phyloP scores from a whole-genome alignment of 805 yeast species.

The Wickerhamiella shivajii region DNA sequence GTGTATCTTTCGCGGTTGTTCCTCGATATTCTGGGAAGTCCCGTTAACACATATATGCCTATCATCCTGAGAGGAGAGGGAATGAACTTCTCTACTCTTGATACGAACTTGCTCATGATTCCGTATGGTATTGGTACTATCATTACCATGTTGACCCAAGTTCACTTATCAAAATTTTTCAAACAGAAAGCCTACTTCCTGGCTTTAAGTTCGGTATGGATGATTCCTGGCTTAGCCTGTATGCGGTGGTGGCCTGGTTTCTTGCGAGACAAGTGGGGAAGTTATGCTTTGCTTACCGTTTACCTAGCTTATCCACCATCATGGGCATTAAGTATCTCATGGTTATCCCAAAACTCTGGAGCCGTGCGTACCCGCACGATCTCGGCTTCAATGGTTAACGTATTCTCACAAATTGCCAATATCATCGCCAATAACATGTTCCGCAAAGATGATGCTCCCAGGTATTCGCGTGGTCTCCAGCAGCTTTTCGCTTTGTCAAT shows the following conservation, averaged over 20 bases:
- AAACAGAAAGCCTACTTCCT: slow-evolving; percentile 12
- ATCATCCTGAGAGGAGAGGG: slow-evolving; percentile 31
- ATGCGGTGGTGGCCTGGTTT: slow-evolving; percentile 19
- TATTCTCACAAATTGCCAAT: slow-evolving; percentile 44
- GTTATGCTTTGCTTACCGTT: slow-evolving; percentile 20
- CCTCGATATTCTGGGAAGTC: slow-evolving; percentile 27
- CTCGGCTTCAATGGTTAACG: slow-evolving; percentile 49
- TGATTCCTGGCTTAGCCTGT: slow-evolving; percentile 11
- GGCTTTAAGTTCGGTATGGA: slow-evolving; percentile 13
- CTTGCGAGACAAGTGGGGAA: slow-evolving; percentile 19
- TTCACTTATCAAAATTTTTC: slow-evolving; percentile 9
- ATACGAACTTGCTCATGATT: slow-evolving; percentile 38
- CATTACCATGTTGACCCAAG: slow-evolving; percentile 17
- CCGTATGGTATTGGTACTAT: slow-evolving; percentile 28
- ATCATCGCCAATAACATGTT: slow-evolving; percentile 45
- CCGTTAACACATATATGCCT: slow-evolving; percentile 33
- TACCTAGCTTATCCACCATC: slow-evolving; percentile 20
- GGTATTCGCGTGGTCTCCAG: slow-evolving; percentile 43
- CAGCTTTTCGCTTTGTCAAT: slow-evolving; percentile 19
- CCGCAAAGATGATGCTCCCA: slow-evolving; percentile 41
- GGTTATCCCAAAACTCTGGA: slow-evolving; percentile 50
- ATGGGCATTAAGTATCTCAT: slow-evolving; percentile 19
- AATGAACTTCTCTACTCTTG: slow-evolving; percentile 39
- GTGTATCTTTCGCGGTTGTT: slow-evolving; percentile 35
- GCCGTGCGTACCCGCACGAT: slow-evolving; percentile 51